These are phyloP conservation scores for Macadamia tetraphylla DNA, from an alignment of 164 flowering plant species.

Conservation along the genomic window DNA sequence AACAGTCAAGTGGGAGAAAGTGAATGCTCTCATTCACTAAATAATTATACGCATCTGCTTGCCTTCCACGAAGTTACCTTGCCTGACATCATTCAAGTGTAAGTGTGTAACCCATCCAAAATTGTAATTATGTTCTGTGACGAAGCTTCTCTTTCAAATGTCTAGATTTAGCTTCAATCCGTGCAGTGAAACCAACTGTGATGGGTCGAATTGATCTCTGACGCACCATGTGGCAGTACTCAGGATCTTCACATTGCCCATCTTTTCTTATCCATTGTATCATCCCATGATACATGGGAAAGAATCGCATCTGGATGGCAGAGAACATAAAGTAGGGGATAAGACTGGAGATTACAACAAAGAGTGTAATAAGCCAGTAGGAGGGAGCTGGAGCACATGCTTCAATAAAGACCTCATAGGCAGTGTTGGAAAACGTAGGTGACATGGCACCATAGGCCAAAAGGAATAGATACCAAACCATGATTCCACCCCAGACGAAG, in stretches of 20 bases:
- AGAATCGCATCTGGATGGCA: constrained; percentile 67
- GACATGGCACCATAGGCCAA: constrained; percentile 64
- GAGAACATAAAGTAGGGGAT: constrained; percentile 59
- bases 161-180: constrained; percentile 36
- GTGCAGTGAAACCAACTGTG: constrained; percentile 72
- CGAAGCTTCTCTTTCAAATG: constrained; percentile 7
- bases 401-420: constrained; percentile 69
- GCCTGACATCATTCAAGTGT: neutral
- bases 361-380: constrained; percentile 57
- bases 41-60: neutral
- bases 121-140: neutral
- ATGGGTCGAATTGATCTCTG: constrained; percentile 57
- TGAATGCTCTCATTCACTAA: too few relatives aligned
- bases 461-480: constrained; percentile 75
- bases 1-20: too few relatives aligned
- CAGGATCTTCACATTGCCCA: constrained; percentile 57
- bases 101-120: neutral
- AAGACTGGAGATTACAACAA: constrained; percentile 49
- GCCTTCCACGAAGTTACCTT: neutral
- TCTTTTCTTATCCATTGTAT: constrained; percentile 77
- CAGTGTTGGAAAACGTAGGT: constrained; percentile 46
- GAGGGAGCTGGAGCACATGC: constrained; percentile 76
- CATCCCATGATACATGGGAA: constrained; percentile 83
- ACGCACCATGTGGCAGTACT: constrained; percentile 48
- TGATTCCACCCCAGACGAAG: constrained; percentile 74